These are phyloP conservation scores for Xylaria castorea DNA, from an alignment of 495 filamentous ascomycete species.

Conservation along the genomic window DNA sequence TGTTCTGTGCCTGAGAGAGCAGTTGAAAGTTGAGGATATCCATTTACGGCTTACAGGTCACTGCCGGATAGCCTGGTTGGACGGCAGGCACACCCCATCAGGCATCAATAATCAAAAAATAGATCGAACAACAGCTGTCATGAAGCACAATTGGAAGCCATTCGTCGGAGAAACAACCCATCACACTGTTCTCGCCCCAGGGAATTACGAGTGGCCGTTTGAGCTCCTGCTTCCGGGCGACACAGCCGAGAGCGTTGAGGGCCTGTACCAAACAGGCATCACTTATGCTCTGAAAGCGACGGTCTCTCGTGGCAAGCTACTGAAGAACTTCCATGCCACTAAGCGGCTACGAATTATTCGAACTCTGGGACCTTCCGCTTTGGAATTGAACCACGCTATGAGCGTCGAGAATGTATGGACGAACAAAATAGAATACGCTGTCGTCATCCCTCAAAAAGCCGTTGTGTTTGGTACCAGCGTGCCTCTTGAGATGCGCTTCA, in stretches of 20 bases:
- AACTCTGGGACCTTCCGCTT: constrained; percentile 78
- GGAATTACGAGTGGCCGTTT: constrained; percentile 93
- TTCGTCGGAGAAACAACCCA: constrained; percentile 55
- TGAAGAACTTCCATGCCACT: constrained; percentile 77
- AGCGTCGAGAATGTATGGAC: constrained; percentile 95
- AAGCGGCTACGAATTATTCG: constrained; percentile 87
- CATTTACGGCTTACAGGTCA: constrained; percentile 74
- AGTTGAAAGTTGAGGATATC: constrained; percentile 73
- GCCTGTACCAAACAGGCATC: constrained; percentile 78
- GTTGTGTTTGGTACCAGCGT: constrained; percentile 88
- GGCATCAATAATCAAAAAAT: constrained; percentile 57
- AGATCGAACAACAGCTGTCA: constrained; percentile 51
- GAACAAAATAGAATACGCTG: constrained; percentile 91
- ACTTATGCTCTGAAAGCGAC: constrained; percentile 89
- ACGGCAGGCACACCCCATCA: constrained; percentile 54
- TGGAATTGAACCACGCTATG: constrained; percentile 87
- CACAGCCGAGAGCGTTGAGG: constrained; percentile 87
- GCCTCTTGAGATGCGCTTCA: constrained; percentile 78
- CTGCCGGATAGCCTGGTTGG: constrained; percentile 68
- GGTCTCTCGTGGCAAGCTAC: constrained; percentile 78
- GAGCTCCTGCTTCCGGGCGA: constrained; percentile 77
- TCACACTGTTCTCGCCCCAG: constrained; percentile 69
- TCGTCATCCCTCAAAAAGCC: constrained; percentile 87
- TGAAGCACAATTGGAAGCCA: constrained; percentile 55
- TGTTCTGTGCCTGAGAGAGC: constrained; percentile 74